Evolutionary conservation across 2,329 filamentous ascomycete species (phyloP).

Genomic region (Phaeosphaeria sp.): DNA sequence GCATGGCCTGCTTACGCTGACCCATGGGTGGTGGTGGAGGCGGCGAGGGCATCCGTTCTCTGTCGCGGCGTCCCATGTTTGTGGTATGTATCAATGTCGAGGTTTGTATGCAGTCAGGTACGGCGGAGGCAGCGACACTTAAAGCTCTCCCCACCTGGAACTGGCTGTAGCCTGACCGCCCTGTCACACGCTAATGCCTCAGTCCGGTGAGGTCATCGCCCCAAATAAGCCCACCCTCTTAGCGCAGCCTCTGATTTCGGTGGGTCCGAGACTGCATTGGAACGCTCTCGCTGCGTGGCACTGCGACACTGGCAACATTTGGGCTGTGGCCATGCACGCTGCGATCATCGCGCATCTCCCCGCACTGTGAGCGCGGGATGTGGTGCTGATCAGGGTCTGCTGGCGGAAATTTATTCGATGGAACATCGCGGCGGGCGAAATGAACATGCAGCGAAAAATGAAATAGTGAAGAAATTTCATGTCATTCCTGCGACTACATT

Average conservation of each 20-base stretch:
- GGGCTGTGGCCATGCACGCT: constrained; percentile 18
- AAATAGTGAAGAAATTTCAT: neutral
- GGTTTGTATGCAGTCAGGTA: neutral
- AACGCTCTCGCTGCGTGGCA: constrained; percentile 22
- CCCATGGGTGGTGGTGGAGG: constrained; percentile 26
- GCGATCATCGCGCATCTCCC: constrained; percentile 22
- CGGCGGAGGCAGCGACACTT: neutral
- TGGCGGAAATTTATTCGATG: constrained; percentile 2
- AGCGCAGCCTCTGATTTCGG: constrained; percentile 11
- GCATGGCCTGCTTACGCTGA: constrained; percentile 23
- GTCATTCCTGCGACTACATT: neutral
- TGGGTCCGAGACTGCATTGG: constrained; percentile 15
- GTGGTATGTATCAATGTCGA: neutral
- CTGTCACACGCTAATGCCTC: constrained; percentile 4
- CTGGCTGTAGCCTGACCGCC: neutral
- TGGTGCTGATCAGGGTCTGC: constrained; percentile 4
- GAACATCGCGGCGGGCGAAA: neutral
- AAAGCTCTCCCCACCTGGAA: neutral
- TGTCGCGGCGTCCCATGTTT: constrained; percentile 27
- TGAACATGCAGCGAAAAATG: neutral
- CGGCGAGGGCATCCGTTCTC: constrained; percentile 15
- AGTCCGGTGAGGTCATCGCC: constrained; percentile 23
- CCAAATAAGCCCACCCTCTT: constrained; percentile 12
- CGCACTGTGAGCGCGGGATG: constrained; percentile 5
- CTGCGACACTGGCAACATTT: constrained; percentile 13